Conservation (phyloP, 805 yeast species). For the Hanseniaspora valbyensis region DNA sequence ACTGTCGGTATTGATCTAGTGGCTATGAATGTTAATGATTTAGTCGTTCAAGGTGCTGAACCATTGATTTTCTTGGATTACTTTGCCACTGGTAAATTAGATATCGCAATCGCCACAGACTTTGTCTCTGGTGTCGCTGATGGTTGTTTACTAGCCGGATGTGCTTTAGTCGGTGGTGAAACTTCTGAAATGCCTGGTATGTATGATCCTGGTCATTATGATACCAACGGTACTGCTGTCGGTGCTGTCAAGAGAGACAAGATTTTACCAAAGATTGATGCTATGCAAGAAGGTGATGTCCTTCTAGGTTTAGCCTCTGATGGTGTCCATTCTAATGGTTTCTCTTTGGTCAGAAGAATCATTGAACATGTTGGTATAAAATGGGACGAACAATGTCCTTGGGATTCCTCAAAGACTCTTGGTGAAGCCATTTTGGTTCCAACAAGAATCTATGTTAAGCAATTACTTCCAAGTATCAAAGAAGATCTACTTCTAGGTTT, state of each 20-base stretch:
- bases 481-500: conserved; percentile 67
- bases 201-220: conserved; percentile 91
- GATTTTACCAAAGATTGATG: conserved; percentile 59
- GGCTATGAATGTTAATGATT: conserved; percentile 97
- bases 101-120: conserved; percentile 68
- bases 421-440: conserved; percentile 85
- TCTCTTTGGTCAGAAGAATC: conserved; percentile 84
- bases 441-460: conserved; percentile 89
- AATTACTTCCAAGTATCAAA: conserved; percentile 62
- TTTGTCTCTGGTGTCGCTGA: conserved; percentile 93
- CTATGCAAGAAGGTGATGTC: conserved; percentile 70
- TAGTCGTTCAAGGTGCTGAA: conserved; percentile 98
- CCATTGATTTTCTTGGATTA: conserved; percentile 91
- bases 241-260: conserved; percentile 79
- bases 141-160: conserved; percentile 89
- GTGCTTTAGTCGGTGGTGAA: conserved; percentile 98
- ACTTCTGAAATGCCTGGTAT: conserved; percentile 99
- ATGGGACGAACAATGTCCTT: conserved; percentile 73
- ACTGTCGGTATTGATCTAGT: conserved; percentile 82
- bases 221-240: conserved; percentile 95
- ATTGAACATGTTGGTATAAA: conserved; percentile 63
- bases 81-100: conserved; percentile 89
- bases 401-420: conserved; percentile 58
- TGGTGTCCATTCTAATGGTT: conserved; percentile 96
- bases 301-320: conserved; percentile 78